phyloP scores from a whole-genome alignment of 164 flowering plant species.

The Akebia trifoliata region DNA sequence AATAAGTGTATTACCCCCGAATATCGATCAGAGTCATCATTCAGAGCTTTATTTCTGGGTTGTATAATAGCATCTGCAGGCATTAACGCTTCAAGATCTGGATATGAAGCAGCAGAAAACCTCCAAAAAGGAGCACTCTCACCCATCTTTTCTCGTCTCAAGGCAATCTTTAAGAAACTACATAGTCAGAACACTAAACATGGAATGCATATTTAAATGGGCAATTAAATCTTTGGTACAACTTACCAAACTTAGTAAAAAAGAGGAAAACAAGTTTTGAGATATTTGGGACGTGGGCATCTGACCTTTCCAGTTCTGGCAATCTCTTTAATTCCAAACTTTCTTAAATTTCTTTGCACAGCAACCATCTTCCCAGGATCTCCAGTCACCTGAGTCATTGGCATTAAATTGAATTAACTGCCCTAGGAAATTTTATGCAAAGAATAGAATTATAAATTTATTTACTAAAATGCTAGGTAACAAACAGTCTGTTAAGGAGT shows the following conservation, averaged over 20 bases:
- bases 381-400: constrained; percentile 73
- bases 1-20: constrained; percentile 39
- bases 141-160: constrained; percentile 90
- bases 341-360: constrained; percentile 61
- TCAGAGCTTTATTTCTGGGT: constrained; percentile 10
- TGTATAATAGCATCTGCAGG: constrained; percentile 26
- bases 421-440: neutral
- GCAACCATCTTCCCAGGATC: constrained; percentile 99
- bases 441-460: neutral
- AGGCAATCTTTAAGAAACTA: constrained; percentile 63
- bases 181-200: constrained; percentile 1
- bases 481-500: too few relatives aligned
- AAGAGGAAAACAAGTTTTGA: neutral
- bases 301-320: constrained; percentile 96
- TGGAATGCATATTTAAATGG: neutral
- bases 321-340: constrained; percentile 85
- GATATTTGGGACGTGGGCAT: neutral
- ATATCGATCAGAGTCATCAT: constrained; percentile 26
- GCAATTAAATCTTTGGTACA: neutral
- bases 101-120: constrained; percentile 95
- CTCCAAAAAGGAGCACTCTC: constrained; percentile 95
- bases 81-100: constrained; percentile 59
- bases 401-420: neutral
- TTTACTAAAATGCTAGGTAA: too few relatives aligned
- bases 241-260: neutral